Evolutionary conservation across 2,329 filamentous ascomycete genomes (phyloP).

Genomic region (Byssothecium circinans): DNA sequence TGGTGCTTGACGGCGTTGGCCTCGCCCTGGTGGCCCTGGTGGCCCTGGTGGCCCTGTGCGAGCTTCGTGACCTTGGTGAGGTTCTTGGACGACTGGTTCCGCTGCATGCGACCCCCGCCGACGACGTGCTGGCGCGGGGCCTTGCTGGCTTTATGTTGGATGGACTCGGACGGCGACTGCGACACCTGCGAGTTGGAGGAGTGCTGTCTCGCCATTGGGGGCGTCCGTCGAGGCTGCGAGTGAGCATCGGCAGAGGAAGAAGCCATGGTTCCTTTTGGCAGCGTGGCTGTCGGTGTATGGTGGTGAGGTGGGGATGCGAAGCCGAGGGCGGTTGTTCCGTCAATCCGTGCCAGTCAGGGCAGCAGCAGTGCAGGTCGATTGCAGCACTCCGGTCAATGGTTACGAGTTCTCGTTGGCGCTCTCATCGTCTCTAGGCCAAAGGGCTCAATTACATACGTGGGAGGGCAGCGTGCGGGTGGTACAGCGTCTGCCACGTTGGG

Average conservation of each 20-base stretch:
- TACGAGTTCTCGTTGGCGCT: background rate
- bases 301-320: background rate
- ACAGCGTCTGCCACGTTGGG: constrained; percentile 35
- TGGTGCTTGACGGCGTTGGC: constrained; percentile 37
- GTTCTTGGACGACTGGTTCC: constrained; percentile 47
- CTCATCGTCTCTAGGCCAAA: constrained; percentile 25
- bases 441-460: constrained; percentile 31
- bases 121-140: constrained; percentile 46
- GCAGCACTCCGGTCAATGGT: background rate
- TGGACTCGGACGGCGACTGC: constrained; percentile 41
- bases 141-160: constrained; percentile 34
- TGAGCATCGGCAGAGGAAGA: constrained; percentile 37
- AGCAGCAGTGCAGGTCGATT: constrained; percentile 1
- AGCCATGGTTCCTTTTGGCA: constrained; percentile 38
- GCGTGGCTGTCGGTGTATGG: constrained; percentile 19
- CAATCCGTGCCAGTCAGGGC: background rate
- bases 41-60: constrained; percentile 26
- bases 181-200: constrained; percentile 41
- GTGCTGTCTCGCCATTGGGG: constrained; percentile 40
- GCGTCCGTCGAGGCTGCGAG: constrained; percentile 41
- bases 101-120: constrained; percentile 41
- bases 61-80: constrained; percentile 46
- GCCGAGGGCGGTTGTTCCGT: background rate
- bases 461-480: constrained; percentile 22
- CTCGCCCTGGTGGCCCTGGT: constrained; percentile 30